Conservation (phyloP, 805 yeast species). For the Schwanniomyces occidentalis region DNA sequence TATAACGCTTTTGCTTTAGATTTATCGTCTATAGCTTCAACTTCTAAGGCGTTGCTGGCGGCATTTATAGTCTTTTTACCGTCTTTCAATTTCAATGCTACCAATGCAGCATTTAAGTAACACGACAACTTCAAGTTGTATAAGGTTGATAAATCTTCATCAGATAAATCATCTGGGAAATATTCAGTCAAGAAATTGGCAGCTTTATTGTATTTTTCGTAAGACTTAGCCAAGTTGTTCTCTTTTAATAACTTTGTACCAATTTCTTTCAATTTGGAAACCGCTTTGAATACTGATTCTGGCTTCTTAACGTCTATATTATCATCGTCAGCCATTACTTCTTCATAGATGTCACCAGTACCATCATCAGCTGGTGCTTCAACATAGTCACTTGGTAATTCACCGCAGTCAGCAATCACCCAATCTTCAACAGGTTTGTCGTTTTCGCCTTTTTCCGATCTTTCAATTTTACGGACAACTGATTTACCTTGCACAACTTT, state of each 20-base stretch:
- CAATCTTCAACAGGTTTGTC: constrained; percentile 77
- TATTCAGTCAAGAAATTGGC: constrained; percentile 66
- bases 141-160: constrained; percentile 51
- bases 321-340: constrained; percentile 71
- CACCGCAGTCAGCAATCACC: constrained; percentile 77
- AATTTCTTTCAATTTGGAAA: constrained; percentile 64
- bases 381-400: constrained; percentile 60
- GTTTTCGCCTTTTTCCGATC: constrained; percentile 56
- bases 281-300: constrained; percentile 67
- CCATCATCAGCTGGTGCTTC: constrained; percentile 64
- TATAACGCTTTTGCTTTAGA: constrained; percentile 82
- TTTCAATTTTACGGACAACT: constrained; percentile 75
- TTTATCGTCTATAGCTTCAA: constrained; percentile 57
- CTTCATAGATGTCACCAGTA: constrained; percentile 83
- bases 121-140: constrained; percentile 61
- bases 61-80: constrained; percentile 56
- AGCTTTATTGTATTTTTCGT: constrained; percentile 72
- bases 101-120: constrained; percentile 72
- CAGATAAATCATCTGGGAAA: constrained; percentile 67
- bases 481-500: constrained; percentile 80
- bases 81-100: constrained; percentile 63
- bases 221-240: constrained; percentile 57
- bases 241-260: constrained; percentile 77
- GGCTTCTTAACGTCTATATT: constrained; percentile 58
- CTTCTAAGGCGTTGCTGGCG: constrained; percentile 66